Base-by-base conservation (phyloP, 2,329 filamentous ascomycete species). In the Sclerotinia subarctica region DNA sequence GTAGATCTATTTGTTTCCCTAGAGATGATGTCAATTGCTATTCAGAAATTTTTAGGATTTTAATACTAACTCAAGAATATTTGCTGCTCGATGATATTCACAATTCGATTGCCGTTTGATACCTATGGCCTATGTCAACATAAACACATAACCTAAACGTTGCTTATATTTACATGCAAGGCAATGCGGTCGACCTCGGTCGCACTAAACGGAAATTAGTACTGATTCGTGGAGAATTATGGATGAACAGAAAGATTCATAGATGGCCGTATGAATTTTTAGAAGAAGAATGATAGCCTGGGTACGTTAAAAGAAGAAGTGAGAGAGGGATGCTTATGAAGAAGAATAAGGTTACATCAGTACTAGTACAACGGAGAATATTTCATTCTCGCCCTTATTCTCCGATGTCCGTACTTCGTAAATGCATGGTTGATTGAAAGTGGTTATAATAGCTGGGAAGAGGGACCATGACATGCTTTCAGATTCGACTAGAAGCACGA, bases 21-120 rank as follows among this genome's bases (percentile, higher is more conserved):
- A 24, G 38, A 51, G 69, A 17, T 44, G 7, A 51, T 44, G 24
- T 70, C 52, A 71, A 66, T 24, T 17, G 24, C 11, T 8, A 13
- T 17, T 13, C 24, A 42, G 13, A 38, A 42, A 6, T 46, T 42
- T 47, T 29, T 38, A 54, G 57, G 57, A 66, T n/a, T 19, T 64
- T 67, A 35, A 38, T 29, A 81, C 87, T 78, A 81, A 91, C 88
- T 92, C 90, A 54, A 94, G 85, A 51, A 93, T 80, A 76, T 93
- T 92, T 57, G 91, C 91, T 42, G 93, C 88, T 62, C 87, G 86
- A 0, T 90, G 91, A 80, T 94, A 94, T 78, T 84, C 85, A 79
- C 91, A 94, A 72, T 86, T 83, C 0, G 90, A 91, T 76, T 93
- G 90, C 56, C 91, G 83, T 79, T 93, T 94, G 74, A 92, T 88